phyloP scores from a whole-genome alignment of 2,329 filamentous ascomycete species.

The Sporothrix variecibatus region DNA sequence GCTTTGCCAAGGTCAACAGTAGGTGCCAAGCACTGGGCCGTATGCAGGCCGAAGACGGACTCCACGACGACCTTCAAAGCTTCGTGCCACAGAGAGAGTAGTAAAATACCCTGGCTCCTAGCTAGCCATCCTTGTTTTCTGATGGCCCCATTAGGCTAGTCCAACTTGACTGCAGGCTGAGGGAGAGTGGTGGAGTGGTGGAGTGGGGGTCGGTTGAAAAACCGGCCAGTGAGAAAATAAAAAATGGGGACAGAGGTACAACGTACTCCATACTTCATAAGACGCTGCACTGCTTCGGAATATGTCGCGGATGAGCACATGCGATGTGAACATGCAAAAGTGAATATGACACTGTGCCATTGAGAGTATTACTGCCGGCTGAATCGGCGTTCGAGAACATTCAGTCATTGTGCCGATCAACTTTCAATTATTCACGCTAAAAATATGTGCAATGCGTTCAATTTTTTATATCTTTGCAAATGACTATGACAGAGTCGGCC shows the following conservation, averaged over 20 bases:
- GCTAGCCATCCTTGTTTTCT: neutral
- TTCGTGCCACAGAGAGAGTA: neutral
- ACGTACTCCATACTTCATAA: too few species aligned
- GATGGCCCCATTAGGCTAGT: slow-evolving; percentile 14
- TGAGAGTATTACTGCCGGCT: too few species aligned
- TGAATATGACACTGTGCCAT: neutral
- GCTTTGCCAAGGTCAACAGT: neutral
- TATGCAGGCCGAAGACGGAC: neutral
- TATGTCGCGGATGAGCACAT: neutral
- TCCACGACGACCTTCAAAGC: neutral
- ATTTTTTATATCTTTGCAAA: neutral
- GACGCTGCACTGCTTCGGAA: neutral
- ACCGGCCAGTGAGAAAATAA: neutral
- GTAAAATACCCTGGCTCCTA: neutral
- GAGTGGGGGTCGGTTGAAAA: neutral
- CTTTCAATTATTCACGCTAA: neutral
- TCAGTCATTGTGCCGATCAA: neutral
- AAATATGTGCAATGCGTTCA: neutral
- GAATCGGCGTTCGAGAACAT: neutral
- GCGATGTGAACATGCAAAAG: neutral
- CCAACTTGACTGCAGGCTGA: too few species aligned
- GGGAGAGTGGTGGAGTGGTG: neutral
- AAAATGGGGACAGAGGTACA: neutral
- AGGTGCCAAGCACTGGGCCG: neutral
- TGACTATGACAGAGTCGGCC: neutral